Evolutionary conservation across 371 early-diverging fungal genomes (phyloP), one percentile per base, ranked within the genome.

Genomic region (Apophysomyces sp.): DNA sequence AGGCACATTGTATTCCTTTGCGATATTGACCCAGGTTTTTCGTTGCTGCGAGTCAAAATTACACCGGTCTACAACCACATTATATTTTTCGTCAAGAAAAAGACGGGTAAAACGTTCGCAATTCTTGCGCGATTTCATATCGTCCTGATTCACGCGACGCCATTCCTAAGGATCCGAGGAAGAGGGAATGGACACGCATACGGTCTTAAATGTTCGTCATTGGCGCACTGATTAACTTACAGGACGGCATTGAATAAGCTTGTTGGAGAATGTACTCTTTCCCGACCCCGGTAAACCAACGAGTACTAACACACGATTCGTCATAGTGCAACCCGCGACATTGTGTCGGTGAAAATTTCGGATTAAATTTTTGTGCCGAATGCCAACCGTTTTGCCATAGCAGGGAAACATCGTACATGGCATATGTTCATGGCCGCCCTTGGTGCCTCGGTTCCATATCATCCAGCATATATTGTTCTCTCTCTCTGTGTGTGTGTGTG

Each of bases 41-140:
- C 92, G 81, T 70, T 92, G 91, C 52, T 76, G 69, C 34, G 76
- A 76, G 63, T 92, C 88, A 82, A 90, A 92, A 73, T 92, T 92
- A 73, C 89, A 87, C 21, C 91, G 85, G 69, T 92, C 92, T 15
- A 92, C 73, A 60, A 92, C 77, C 11, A 91, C 89, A 60, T 83
- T 88, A 54, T 79, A 78, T 21, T 78, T 67, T 58, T 85, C 55
- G 65, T 78, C 55, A 32, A 82, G 31, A 68, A 65, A 70, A 51
- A 73, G 53, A 61, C 62, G 52, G 2, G 68, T 65, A 41, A 61
- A 59, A 29, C 58, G 65, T 52, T 89, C 90, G 68, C 92, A 92
- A 13, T 81, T 80, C 15, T 80, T 80, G 51, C 91, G 82, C 55
- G 81, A 79, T 32, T 82, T 83, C 59, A 87, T 73, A 55, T 89